Evolutionary conservation across 176 grass and related monocot species (phyloP), one percentile per base, ranked within the genome.

Genomic region (Triticum urartu): DNA sequence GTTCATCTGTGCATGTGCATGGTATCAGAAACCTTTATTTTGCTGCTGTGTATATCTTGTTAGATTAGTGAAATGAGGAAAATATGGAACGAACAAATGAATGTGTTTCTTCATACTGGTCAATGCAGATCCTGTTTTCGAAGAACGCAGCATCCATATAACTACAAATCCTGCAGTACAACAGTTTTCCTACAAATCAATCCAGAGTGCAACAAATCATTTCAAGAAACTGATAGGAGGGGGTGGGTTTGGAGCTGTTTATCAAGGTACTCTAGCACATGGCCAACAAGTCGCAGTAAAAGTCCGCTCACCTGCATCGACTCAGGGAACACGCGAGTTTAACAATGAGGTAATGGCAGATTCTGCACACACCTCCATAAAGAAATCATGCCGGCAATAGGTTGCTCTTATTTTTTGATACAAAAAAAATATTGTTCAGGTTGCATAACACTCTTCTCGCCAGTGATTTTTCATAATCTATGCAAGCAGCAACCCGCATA

Each of bases 171-270:
- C 88, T 85, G 62, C 83, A 65, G 82, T 94, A 61, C 90, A 94
- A 45, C 85, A 90, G 34, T 77, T 94, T 20, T 76, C 85, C 64
- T 83, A 92, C 84, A 88, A 90, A 80, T 90, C 88, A 62, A 92
- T 94, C 52, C 87, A 90, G 73, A 92, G 17, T 77, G 90, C 93
- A 68, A 94, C 90, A 39, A 35, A 82, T 52, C 88, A 83, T 79
- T 90, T 88, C 79, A 94, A 90, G 85, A 94, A 79, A 1, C 78
- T 92, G 83, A 92, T 94, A 80, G 93, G 93, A 79, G 93, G 86
- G 75, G 93, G 93, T 92, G 93, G 93, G 34, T 94, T 94, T 84
- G 93, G 93, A 90, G 50, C 85, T 48, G 93, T 94, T 83, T 94
- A 92, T 85, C 87, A 83, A 61, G 93, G 93, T 58, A 88, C 36